A percentile compares a stretch with the other conserved stretches of the same genome.
Conservation (phyloP, 371 early-diverging fungal genomes). For the Mucor lusitanicus region DNA sequence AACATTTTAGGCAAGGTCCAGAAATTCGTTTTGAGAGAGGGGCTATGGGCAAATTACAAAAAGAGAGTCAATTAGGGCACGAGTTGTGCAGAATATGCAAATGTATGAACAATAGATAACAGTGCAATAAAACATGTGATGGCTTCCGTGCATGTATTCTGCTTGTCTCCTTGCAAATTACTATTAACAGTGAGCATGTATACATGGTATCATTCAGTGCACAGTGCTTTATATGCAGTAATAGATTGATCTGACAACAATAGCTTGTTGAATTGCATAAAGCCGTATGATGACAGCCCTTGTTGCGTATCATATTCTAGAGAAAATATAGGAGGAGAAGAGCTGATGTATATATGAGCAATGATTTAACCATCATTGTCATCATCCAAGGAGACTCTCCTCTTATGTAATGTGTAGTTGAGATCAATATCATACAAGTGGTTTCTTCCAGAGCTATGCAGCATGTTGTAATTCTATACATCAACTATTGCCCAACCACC, state of each 20-base stretch:
- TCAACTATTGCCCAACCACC: not conserved
- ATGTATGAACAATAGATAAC: not conserved
- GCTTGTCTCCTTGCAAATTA: not conserved
- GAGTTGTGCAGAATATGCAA: not conserved
- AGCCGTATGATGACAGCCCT: not conserved
- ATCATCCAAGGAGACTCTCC: not conserved
- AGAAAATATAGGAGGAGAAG: not conserved
- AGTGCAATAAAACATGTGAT: not conserved
- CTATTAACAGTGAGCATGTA: not conserved
- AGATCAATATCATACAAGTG: not conserved
- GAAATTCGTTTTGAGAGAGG: constrained; percentile 30
- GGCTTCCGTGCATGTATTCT: not conserved
- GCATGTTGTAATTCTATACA: not conserved
- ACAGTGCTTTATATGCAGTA: not conserved
- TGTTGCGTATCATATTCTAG: not conserved
- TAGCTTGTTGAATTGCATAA: not conserved
- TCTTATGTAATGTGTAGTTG: not conserved
- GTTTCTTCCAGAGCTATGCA: not conserved
- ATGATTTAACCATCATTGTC: not conserved
- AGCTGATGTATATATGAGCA: not conserved
- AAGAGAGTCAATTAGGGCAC: constrained; percentile 24
- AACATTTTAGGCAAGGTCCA: constrained; percentile 35
- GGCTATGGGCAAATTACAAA: constrained; percentile 23
- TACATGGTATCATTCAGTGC: not conserved
- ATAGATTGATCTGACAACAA: not conserved